Evolutionary conservation across 1,284 basidiomycete species (phyloP).

Genomic region (Termitomyces sp.): DNA sequence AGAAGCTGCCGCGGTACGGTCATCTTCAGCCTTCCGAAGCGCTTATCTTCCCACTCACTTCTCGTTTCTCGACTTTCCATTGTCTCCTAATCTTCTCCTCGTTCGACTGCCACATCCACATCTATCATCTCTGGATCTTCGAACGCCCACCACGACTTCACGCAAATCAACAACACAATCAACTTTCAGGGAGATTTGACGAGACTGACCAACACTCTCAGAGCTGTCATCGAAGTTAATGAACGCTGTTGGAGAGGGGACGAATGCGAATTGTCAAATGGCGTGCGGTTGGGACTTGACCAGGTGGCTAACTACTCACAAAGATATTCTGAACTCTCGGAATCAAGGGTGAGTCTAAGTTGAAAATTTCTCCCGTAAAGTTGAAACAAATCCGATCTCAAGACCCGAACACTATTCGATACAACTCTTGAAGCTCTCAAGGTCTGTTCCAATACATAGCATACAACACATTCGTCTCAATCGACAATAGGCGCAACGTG

Average conservation of each 20-base stretch:
- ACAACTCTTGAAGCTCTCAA: slow-evolving; percentile 72
- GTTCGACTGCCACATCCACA: slow-evolving; percentile 23
- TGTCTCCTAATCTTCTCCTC: slow-evolving; percentile 28
- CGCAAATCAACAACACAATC: slow-evolving; percentile 12
- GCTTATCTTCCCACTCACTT: slow-evolving; percentile 64
- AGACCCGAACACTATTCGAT: slow-evolving; percentile 58
- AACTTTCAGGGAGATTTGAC: slow-evolving; percentile 73
- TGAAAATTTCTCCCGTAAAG: neutral
- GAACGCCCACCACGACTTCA: slow-evolving; percentile 16
- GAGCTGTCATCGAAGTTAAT: slow-evolving; percentile 74
- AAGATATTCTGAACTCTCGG: slow-evolving; percentile 72
- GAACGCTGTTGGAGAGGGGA: slow-evolving; percentile 76
- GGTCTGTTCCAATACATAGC: slow-evolving; percentile 33
- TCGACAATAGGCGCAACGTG: slow-evolving; percentile 65
- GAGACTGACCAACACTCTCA: slow-evolving; percentile 75
- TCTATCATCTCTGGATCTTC: slow-evolving; percentile 25
- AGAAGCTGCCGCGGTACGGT: slow-evolving; percentile 83
- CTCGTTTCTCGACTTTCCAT: slow-evolving; percentile 42
- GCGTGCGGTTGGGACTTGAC: slow-evolving; percentile 70
- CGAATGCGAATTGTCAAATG: slow-evolving; percentile 75
- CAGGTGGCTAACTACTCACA: slow-evolving; percentile 68
- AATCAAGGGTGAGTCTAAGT: slow-evolving; percentile 60
- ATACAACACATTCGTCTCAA: slow-evolving; percentile 2
- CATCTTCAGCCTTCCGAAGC: slow-evolving; percentile 58
- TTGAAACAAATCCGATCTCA: slow-evolving; percentile 4